Conservation (phyloP, 2,329 filamentous ascomycete species). For the Exophiala alcalophila region DNA sequence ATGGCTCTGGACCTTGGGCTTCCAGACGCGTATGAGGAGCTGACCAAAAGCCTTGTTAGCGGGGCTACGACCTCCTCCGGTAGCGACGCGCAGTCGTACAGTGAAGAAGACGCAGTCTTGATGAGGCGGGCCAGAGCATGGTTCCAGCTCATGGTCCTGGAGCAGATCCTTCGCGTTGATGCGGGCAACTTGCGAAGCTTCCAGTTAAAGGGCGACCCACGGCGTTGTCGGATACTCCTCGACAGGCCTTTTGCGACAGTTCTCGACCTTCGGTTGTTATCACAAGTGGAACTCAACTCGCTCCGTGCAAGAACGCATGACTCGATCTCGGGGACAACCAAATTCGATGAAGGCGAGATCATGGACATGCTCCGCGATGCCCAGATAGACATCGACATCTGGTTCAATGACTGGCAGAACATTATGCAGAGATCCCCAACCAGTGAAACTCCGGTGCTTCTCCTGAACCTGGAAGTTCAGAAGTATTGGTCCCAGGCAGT, state of each 20-base stretch:
- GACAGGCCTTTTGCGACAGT: conserved; percentile 44
- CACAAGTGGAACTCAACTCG: conserved; percentile 47
- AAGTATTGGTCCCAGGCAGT: conserved; percentile 55
- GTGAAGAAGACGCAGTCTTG: conserved; percentile 30
- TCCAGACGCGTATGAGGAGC: conserved; percentile 43
- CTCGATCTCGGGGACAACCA: conserved; percentile 32
- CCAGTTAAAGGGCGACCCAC: conserved; percentile 37
- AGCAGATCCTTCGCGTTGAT: conserved; percentile 50
- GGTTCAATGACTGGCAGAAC: conserved; percentile 36
- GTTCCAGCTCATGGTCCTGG: conserved; percentile 53
- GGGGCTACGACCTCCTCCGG: conserved; percentile 18
- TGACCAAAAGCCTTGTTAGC: conserved; percentile 35
- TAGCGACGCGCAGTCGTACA: neutral
- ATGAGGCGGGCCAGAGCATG: conserved; percentile 49
- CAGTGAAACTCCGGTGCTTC: conserved; percentile 39
- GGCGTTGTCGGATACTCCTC: conserved; percentile 47
- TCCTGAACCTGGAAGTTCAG: conserved; percentile 51
- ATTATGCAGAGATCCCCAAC: conserved; percentile 33
- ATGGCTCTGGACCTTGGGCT: conserved; percentile 52
- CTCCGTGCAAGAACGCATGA: conserved; percentile 36
- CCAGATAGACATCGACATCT: conserved; percentile 49
- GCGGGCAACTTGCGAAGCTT: conserved; percentile 47
- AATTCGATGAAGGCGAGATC: conserved; percentile 38
- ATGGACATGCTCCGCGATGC: conserved; percentile 44
- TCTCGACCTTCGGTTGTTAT: conserved; percentile 52